Evolutionary conservation across 2,329 filamentous ascomycete species (phyloP).

Genomic region (Cordyceps farinosa): DNA sequence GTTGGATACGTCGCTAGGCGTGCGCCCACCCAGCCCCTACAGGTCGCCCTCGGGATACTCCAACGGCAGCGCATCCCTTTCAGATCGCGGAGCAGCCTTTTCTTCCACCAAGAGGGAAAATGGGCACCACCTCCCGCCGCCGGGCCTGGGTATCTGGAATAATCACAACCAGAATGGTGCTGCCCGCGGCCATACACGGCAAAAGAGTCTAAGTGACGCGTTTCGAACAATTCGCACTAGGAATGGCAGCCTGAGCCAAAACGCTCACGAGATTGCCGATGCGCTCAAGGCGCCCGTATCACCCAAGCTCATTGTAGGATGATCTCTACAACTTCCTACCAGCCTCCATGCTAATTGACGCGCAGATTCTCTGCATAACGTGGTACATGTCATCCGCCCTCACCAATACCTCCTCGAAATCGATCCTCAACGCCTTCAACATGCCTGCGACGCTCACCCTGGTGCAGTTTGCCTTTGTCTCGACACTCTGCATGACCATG

Average conservation of each 20-base stretch:
- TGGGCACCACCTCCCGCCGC: constrained; percentile 18
- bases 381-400: constrained; percentile 96
- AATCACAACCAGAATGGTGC: constrained; percentile 1
- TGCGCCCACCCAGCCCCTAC: constrained; percentile 28
- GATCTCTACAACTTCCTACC: constrained; percentile 4
- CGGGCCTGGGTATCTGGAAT: constrained; percentile 23
- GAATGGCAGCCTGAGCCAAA: constrained; percentile 83
- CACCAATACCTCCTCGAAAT: constrained; percentile 96
- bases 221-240: constrained; percentile 76
- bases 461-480: constrained; percentile 90
- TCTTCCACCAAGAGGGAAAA: constrained; percentile 27
- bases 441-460: constrained; percentile 90
- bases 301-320: constrained; percentile 74
- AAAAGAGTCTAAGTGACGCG: constrained; percentile 89
- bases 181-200: constrained; percentile 58
- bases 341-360: constrained; percentile 17
- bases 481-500: constrained; percentile 77
- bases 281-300: constrained; percentile 88
- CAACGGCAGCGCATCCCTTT: constrained; percentile 28
- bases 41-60: constrained; percentile 27
- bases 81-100: constrained; percentile 28
- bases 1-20: constrained; percentile 38
- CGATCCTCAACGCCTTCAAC: constrained; percentile 86
- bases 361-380: constrained; percentile 73
- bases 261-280: constrained; percentile 89